Percentiles rank a stretch among this genome's conserved stretches.
Conservation (phyloP, 306 rosid genomes). For the Ziziphus jujuba region DNA sequence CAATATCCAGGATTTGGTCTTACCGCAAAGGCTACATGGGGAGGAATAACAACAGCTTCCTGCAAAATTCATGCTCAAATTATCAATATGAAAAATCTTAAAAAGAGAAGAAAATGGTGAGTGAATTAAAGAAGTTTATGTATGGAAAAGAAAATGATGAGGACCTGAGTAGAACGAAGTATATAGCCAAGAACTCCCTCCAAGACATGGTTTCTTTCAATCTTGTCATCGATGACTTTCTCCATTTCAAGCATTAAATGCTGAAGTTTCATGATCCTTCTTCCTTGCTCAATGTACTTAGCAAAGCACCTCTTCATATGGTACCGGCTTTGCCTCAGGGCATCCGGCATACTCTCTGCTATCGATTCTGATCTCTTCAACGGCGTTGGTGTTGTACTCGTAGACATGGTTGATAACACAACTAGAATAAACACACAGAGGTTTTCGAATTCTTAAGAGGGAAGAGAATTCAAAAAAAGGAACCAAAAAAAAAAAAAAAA, state of each 20-base stretch:
- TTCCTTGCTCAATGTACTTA: conserved; percentile 72
- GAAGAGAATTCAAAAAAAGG: neutral
- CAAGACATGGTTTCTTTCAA: conserved; percentile 58
- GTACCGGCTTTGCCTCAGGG: conserved; percentile 64
- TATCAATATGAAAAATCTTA: neutral
- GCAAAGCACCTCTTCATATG: conserved; percentile 84
- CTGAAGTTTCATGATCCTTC: conserved; percentile 58
- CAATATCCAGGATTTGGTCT: conserved; percentile 85
- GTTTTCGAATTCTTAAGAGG: conserved; percentile 11
- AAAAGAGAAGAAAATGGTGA: neutral
- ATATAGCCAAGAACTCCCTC: conserved; percentile 71
- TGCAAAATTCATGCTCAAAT: conserved; percentile 30
- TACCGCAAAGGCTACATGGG: conserved; percentile 71
- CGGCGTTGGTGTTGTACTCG: conserved; percentile 48
- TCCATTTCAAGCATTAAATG: conserved; percentile 82
- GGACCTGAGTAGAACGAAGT: conserved; percentile 71
- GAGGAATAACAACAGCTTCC: conserved; percentile 89
- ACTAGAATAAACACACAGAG: neutral
- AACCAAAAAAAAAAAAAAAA: no score
- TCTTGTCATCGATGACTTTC: conserved; percentile 51
- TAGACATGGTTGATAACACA: neutral
- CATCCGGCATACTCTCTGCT: conserved; percentile 74
- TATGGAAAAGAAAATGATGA: neutral
- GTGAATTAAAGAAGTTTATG: neutral
- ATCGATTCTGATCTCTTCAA: conserved; percentile 49